These are phyloP conservation scores for Cryptosporidium bovis DNA, from an alignment of 169 alveolate genomes.

Conservation along the genomic window DNA sequence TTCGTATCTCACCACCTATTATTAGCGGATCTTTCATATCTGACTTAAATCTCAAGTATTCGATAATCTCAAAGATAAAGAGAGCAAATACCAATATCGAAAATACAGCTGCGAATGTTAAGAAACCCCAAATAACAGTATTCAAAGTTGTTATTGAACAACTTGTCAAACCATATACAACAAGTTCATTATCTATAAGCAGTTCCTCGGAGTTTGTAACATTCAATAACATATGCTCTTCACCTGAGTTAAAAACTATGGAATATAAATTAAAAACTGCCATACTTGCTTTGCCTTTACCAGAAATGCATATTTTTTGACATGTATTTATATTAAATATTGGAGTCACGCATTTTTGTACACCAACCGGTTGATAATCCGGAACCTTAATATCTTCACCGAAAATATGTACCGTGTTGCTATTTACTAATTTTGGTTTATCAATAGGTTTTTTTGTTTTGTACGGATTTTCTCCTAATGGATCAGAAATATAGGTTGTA, in stretches of 20 bases:
- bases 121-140: slow-evolving; percentile 39
- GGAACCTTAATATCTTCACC: slow-evolving; percentile 13
- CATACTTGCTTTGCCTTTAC: not conserved
- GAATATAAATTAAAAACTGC: slow-evolving; percentile 28
- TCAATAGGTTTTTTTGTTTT: slow-evolving; percentile 33
- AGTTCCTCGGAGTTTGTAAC: slow-evolving; percentile 20
- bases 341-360: slow-evolving; percentile 54
- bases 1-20: slow-evolving; percentile 67
- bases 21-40: slow-evolving; percentile 71
- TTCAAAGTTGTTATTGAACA: slow-evolving; percentile 52
- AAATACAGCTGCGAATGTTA: slow-evolving; percentile 24
- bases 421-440: slow-evolving; percentile 17
- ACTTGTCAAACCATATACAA: slow-evolving; percentile 23
- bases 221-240: slow-evolving; percentile 7
- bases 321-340: slow-evolving; percentile 28
- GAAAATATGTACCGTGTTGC: slow-evolving; percentile 30
- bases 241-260: slow-evolving; percentile 24
- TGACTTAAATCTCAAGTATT: slow-evolving; percentile 59
- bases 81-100: slow-evolving; percentile 36
- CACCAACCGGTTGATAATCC: slow-evolving; percentile 3
- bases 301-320: slow-evolving; percentile 47
- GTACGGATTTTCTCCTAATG: slow-evolving; percentile 17
- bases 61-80: slow-evolving; percentile 30
- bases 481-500: slow-evolving; percentile 44
- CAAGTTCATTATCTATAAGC: slow-evolving; percentile 8